Conservation (phyloP, 2,329 filamentous ascomycete genomes). For the Pseudomassariella vexata region DNA sequence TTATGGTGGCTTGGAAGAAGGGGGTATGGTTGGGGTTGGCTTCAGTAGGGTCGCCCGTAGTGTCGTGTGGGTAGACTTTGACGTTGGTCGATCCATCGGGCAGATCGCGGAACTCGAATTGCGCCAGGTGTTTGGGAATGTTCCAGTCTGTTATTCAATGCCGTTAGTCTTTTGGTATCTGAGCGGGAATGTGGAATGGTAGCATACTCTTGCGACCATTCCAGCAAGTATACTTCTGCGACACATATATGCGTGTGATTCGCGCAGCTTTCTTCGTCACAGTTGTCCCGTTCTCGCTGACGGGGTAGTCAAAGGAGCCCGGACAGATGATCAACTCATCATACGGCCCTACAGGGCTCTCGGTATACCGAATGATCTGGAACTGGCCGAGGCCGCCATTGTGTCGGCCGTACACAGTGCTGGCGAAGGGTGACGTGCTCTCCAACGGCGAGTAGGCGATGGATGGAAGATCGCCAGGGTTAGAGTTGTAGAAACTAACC, state of each 20-base stretch:
- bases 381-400: slow-evolving; percentile 41
- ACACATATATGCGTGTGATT: slow-evolving; percentile 51
- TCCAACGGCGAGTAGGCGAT: slow-evolving; percentile 43
- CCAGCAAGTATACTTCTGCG: slow-evolving; percentile 43
- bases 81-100: slow-evolving; percentile 31
- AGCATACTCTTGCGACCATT: slow-evolving; percentile 44
- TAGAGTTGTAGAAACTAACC: slow-evolving; percentile 35
- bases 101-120: slow-evolving; percentile 38
- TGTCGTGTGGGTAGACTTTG: slow-evolving; percentile 40
- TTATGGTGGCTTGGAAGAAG: slow-evolving; percentile 41
- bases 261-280: slow-evolving; percentile 29
- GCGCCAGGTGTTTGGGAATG: slow-evolving; percentile 48
- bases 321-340: slow-evolving; percentile 46
- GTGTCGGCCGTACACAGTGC: slow-evolving; percentile 26
- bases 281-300: slow-evolving; percentile 26
- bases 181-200: slow-evolving; percentile 1
- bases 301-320: slow-evolving; percentile 36
- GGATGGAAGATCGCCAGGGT: slow-evolving; percentile 25
- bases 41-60: slow-evolving; percentile 22
- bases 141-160: slow-evolving; percentile 45
- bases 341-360: slow-evolving; percentile 47
- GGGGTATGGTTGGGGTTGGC: slow-evolving; percentile 26
- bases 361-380: slow-evolving; percentile 44
- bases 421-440: slow-evolving; percentile 30
- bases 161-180: background rate